Conservation (phyloP, 768 basidiomycete species). For the Clitopilus hobsonii region DNA sequence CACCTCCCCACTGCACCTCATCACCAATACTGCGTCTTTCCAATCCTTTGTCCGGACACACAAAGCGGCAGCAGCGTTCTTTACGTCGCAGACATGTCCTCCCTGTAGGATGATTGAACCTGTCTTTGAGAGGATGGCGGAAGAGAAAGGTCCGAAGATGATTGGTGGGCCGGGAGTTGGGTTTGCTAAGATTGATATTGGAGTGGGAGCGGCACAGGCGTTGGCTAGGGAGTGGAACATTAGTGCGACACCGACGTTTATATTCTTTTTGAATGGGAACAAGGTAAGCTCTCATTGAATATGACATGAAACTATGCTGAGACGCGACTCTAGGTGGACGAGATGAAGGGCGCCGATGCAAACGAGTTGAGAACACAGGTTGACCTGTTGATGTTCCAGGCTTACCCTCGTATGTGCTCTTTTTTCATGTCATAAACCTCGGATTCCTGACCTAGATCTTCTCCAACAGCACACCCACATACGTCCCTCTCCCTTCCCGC, state of each 20-base stretch:
- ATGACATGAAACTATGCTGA: neutral
- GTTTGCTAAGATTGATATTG: constrained; percentile 84
- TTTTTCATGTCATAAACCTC: constrained; percentile 1
- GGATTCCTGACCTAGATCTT: neutral
- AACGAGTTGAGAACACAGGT: constrained; percentile 69
- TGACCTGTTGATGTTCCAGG: constrained; percentile 68
- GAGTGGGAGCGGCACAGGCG: constrained; percentile 55
- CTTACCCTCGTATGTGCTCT: constrained; percentile 67
- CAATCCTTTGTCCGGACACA: constrained; percentile 59
- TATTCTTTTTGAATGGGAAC: constrained; percentile 77
- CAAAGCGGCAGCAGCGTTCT: constrained; percentile 73
- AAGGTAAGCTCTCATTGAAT: constrained; percentile 41
- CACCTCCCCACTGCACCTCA: constrained; percentile 60
- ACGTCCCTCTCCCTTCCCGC: constrained; percentile 52
- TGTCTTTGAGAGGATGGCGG: constrained; percentile 73
- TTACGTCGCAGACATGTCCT: constrained; percentile 70
- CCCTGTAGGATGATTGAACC: constrained; percentile 86
- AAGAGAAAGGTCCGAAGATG: constrained; percentile 44
- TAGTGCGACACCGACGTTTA: constrained; percentile 80
- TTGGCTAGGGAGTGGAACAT: constrained; percentile 65
- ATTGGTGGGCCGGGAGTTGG: constrained; percentile 45
- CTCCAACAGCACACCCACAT: constrained; percentile 68
- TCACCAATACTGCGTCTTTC: constrained; percentile 74
- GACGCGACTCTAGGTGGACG: constrained; percentile 47
- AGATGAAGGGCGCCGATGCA: constrained; percentile 69